Percentiles rank a stretch among this genome's conserved stretches.
Evolutionary conservation across 2,329 filamentous ascomycete genomes (phyloP).

Genomic region (Fusarium sp.): DNA sequence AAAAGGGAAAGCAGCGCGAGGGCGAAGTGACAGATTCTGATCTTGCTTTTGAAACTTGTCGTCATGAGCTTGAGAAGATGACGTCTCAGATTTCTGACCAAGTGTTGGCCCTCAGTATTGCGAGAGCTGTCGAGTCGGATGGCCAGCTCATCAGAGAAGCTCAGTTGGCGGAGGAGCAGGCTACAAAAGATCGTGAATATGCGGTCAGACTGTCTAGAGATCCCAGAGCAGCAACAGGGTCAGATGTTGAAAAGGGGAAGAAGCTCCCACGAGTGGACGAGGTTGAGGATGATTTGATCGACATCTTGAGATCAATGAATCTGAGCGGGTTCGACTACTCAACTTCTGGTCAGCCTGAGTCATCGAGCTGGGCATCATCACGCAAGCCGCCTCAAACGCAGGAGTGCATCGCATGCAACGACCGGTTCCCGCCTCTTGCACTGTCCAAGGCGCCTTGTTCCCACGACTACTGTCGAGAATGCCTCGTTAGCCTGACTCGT

Average conservation of each 20-base stretch:
- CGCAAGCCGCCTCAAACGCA: not conserved
- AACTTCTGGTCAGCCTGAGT: not conserved
- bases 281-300: not conserved
- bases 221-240: not conserved
- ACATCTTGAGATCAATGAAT: not conserved
- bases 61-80: not conserved
- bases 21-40: slow-evolving; percentile 2
- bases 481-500: slow-evolving; percentile 57
- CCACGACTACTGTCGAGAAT: slow-evolving; percentile 64
- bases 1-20: slow-evolving; percentile 21
- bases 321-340: not conserved
- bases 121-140: slow-evolving; percentile 9
- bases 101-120: slow-evolving; percentile 3
- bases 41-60: not conserved
- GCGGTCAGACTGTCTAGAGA: not conserved
- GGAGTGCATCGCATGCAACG: slow-evolving; percentile 13
- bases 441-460: slow-evolving; percentile 45
- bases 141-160: not conserved
- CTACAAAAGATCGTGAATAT: not conserved
- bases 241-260: not conserved
- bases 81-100: not conserved
- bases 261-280: not conserved
- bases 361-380: not conserved
- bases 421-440: not conserved
- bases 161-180: not conserved